These are phyloP conservation scores for Pleurotus djamor DNA, from an alignment of 768 basidiomycete species.

Conservation along the genomic window DNA sequence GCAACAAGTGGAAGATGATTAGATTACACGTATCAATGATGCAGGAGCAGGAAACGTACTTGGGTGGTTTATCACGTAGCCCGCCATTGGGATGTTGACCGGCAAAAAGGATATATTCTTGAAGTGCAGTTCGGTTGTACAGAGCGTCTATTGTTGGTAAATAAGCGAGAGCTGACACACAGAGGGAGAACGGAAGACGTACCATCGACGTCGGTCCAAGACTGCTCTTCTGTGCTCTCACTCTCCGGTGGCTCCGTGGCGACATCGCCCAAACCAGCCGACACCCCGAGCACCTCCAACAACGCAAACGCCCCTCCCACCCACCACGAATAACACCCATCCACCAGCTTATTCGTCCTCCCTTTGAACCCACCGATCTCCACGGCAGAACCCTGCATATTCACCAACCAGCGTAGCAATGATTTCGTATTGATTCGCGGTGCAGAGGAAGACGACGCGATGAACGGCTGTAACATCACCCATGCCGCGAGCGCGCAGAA, in stretches of 20 bases:
- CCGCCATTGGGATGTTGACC: slow-evolving; percentile 88
- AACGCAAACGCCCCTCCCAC: slow-evolving; percentile 86
- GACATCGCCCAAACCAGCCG: slow-evolving; percentile 29
- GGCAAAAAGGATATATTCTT: slow-evolving; percentile 84
- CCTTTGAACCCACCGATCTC: slow-evolving; percentile 95
- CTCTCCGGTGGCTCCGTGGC: slow-evolving; percentile 20
- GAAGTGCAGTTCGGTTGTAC: slow-evolving; percentile 68
- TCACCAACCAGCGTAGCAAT: slow-evolving; percentile 77
- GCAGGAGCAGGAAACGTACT: slow-evolving; percentile 42
- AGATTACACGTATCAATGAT: slow-evolving; percentile 1
- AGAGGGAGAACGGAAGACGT: slow-evolving; percentile 12
- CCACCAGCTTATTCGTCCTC: slow-evolving; percentile 96
- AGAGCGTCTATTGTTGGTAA: slow-evolving; percentile 32
- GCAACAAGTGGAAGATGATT: neutral
- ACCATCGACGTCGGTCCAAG: slow-evolving; percentile 79
- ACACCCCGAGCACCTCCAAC: slow-evolving; percentile 58
- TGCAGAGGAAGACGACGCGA: slow-evolving; percentile 16
- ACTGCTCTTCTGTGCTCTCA: slow-evolving; percentile 16
- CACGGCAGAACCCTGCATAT: slow-evolving; percentile 80
- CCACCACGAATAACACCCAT: slow-evolving; percentile 99
- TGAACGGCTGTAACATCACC: slow-evolving; percentile 68
- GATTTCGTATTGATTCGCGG: slow-evolving; percentile 50
- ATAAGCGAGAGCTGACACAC: neutral
- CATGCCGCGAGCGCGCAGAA: slow-evolving; percentile 90
- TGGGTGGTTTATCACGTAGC: slow-evolving; percentile 92